Evolutionary conservation across 179 eudicot genomes (phyloP).

Genomic region (Spergularia azorica): DNA sequence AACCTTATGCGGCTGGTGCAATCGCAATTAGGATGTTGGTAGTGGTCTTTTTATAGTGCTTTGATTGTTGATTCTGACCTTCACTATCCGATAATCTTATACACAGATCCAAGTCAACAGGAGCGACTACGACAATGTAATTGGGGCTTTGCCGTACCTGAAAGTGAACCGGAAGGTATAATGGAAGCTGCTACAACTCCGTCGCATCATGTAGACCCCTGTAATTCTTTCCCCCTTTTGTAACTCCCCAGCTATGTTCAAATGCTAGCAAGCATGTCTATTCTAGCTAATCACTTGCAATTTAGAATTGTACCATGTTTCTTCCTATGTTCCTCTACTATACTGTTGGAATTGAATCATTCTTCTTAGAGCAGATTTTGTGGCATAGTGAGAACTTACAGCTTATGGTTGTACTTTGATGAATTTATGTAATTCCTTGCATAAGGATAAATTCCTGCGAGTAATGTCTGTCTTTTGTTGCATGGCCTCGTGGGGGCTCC

Average conservation of each 20-base stretch:
- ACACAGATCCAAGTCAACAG: constrained; percentile 71
- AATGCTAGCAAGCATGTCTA: constrained; percentile 6
- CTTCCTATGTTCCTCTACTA: neutral
- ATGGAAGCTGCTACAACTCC: constrained; percentile 10
- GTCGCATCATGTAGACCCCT: constrained; percentile 2
- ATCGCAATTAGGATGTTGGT: too few species aligned
- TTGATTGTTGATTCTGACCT: constrained; percentile 7
- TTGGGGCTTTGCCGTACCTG: constrained; percentile 89
- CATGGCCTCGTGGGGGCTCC: too few species aligned
- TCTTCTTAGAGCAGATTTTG: constrained; percentile 7
- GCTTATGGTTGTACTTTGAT: constrained; percentile 6
- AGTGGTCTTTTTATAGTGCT: neutral
- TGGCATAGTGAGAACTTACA: neutral
- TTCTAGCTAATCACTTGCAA: constrained; percentile 11
- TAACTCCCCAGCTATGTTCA: constrained; percentile 16
- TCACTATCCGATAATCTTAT: neutral
- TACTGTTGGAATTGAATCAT: constrained; percentile 7
- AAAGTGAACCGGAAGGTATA: constrained; percentile 76
- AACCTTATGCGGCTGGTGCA: too few species aligned
- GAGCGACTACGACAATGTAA: constrained; percentile 85
- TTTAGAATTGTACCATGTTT: neutral
- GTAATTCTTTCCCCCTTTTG: constrained; percentile 16
- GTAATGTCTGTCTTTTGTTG: too few species aligned
- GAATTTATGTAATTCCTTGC: neutral
- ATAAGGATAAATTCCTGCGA: too few species aligned